Conservation (phyloP, 129 eudicot genomes). For the carrot (Daucus carota) region DH1_v3.0 NC_030382.2:41419001-41419500, state of each 20-base stretch:
- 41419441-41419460: constrained; percentile 95
- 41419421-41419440: constrained; percentile 91
- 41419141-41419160: background rate
- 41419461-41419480: constrained; percentile 90
- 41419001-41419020: background rate
- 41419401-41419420: constrained; percentile 84
- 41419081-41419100: background rate
- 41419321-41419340: background rate
- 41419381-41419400: constrained; percentile 50
- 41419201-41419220: constrained; percentile 98
- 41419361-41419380: background rate
- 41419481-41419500: constrained; percentile 77
- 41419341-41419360: background rate
- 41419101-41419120: background rate
- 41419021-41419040: background rate
- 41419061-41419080: background rate
- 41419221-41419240: constrained; percentile 91
- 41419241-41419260: constrained; percentile 88
- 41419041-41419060: background rate
- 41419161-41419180: background rate
- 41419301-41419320: background rate
- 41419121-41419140: background rate
- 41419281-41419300: background rate
- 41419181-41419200: constrained; percentile 44
- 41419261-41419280: constrained; percentile 25